Percentiles rank a stretch among this genome's conserved stretches.
Conservation (phyloP, 2,329 filamentous ascomycete genomes). For the Trichoderma hamatum region DNA sequence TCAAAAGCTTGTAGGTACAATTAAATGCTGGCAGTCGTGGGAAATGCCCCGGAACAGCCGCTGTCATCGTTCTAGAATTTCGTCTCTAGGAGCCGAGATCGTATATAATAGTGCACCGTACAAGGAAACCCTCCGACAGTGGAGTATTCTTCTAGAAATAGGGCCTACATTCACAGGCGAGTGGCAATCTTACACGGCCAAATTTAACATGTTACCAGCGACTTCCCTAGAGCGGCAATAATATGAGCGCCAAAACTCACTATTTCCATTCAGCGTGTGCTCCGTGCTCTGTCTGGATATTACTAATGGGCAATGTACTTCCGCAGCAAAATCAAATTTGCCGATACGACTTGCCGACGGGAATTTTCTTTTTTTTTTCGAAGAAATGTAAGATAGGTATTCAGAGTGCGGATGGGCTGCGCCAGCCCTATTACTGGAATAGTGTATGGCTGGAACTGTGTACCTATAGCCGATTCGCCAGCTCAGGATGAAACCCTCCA, state of each 20-base stretch:
- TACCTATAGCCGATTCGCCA: neutral
- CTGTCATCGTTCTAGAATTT: neutral
- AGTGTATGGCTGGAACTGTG: no score
- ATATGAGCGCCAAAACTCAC: neutral
- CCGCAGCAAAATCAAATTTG: neutral
- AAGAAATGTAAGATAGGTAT: neutral
- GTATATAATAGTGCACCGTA: neutral
- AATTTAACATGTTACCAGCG: neutral
- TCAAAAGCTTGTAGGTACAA: neutral
- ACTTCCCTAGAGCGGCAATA: neutral
- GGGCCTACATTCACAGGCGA: neutral
- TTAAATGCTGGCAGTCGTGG: neutral
- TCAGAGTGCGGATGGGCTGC: neutral
- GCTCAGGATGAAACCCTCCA: neutral
- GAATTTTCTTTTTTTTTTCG: neutral
- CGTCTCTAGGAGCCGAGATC: neutral
- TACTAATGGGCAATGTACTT: neutral
- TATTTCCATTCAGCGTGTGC: neutral
- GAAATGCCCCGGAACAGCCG: neutral
- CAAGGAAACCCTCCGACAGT: neutral
- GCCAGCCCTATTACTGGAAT: neutral
- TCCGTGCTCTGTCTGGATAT: neutral
- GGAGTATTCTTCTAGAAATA: neutral
- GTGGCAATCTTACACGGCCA: neutral
- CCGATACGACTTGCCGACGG: neutral